Evolutionary conservation across 192 early-diverging fungal species (phyloP).

Genomic region (Rhizophagus sp.): DNA sequence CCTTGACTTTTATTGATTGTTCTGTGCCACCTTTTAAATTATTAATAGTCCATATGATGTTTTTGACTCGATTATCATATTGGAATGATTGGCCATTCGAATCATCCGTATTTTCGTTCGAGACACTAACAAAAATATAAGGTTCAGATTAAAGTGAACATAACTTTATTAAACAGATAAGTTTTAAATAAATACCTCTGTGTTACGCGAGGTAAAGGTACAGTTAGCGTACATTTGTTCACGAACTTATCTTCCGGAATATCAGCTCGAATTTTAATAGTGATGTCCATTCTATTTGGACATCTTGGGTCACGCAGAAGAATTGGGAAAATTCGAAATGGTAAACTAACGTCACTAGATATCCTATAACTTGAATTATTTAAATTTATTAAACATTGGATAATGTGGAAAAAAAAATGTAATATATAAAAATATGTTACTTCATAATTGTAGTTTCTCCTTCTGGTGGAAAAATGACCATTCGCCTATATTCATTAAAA

Average conservation of each 20-base stretch:
- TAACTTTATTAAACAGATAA: not conserved
- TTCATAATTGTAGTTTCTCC: constrained; percentile 24
- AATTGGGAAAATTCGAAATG: constrained; percentile 22
- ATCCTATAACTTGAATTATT: constrained; percentile 8
- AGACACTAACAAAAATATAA: not conserved
- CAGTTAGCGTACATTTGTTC: not conserved
- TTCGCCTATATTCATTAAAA: constrained; percentile 12
- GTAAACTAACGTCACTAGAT: constrained; percentile 6
- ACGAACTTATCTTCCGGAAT: constrained; percentile 7
- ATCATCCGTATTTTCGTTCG: not conserved
- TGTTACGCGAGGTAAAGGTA: constrained; percentile 13
- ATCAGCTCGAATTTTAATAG: constrained; percentile 15
- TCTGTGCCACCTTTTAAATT: constrained; percentile 18
- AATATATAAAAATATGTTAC: not conserved
- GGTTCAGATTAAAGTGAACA: not conserved
- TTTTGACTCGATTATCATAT: constrained; percentile 15
- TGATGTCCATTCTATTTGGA: constrained; percentile 22
- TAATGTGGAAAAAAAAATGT: not conserved
- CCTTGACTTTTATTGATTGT: constrained; percentile 21
- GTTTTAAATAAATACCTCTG: constrained; percentile 7
- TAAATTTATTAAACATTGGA: not conserved
- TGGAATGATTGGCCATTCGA: not conserved
- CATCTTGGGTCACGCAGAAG: not conserved
- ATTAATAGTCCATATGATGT: constrained; percentile 15
- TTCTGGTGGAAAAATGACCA: constrained; percentile 21